Percentiles rank a stretch among this genome's conserved stretches.
phyloP scores from a whole-genome alignment of 768 basidiomycete genomes.

The Trametes elegans region DNA sequence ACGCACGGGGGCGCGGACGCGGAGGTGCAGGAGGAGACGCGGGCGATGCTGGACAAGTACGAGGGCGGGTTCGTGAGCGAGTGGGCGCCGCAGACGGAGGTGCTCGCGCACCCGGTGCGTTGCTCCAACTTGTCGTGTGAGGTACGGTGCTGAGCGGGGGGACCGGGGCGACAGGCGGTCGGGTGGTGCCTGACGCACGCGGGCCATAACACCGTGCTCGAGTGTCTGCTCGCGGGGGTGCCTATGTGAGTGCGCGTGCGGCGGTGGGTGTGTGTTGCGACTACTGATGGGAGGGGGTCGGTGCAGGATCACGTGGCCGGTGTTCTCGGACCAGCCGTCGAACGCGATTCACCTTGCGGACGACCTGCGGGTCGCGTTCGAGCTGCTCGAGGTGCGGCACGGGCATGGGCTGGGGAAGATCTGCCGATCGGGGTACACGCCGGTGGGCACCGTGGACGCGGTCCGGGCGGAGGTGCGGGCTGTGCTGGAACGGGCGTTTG shows the following conservation, averaged over 20 bases:
- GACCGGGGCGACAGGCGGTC: neutral
- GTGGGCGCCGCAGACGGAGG: conserved; percentile 3
- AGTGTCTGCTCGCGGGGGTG: neutral
- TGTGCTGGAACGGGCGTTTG: conserved; percentile 22
- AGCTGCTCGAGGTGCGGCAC: conserved; percentile 27
- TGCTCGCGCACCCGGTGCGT: conserved; percentile 5
- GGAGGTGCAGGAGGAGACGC: neutral
- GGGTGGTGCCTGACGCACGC: conserved; percentile 10
- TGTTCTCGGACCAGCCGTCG: conserved; percentile 24
- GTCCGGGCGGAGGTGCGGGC: conserved; percentile 18
- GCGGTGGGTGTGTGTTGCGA: too few relatives aligned
- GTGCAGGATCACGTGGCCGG: conserved; percentile 22
- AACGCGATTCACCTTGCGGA: conserved; percentile 23
- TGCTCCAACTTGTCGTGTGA: too few relatives aligned
- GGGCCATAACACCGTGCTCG: conserved; percentile 7
- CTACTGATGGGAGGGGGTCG: too few relatives aligned
- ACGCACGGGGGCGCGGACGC: neutral
- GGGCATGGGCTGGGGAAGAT: conserved; percentile 15
- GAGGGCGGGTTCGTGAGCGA: neutral
- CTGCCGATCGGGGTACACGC: conserved; percentile 11
- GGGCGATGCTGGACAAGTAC: neutral
- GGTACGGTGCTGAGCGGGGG: too few relatives aligned
- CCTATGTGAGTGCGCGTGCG: conserved; percentile 11
- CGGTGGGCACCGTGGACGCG: conserved; percentile 24
- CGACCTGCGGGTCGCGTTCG: conserved; percentile 25